These are phyloP conservation scores for Wickerhamomyces sp. DNA, from an alignment of 1,139 yeast genomes.

Conservation along the genomic window DNA sequence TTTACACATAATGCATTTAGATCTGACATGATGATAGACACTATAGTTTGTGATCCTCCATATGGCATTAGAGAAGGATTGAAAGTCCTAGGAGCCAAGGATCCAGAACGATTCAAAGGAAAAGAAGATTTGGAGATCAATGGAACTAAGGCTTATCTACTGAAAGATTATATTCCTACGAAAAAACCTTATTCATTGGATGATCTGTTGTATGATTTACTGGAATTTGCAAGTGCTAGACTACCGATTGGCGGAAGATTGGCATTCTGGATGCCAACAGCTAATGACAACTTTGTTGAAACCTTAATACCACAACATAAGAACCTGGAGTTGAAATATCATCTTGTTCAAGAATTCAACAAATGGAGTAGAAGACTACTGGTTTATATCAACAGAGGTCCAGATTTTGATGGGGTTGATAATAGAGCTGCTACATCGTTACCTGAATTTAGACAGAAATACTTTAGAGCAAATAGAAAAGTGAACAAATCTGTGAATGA, in stretches of 20 bases:
- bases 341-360: slow-evolving; percentile 82
- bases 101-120: slow-evolving; percentile 56
- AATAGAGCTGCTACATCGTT: slow-evolving; percentile 27
- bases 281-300: slow-evolving; percentile 74
- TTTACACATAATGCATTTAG: slow-evolving; percentile 88
- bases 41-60: slow-evolving; percentile 95
- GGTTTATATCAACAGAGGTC: slow-evolving; percentile 70
- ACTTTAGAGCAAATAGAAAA: slow-evolving; percentile 48
- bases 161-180: slow-evolving; percentile 86
- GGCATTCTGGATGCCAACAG: slow-evolving; percentile 98
- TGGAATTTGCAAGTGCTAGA: slow-evolving; percentile 66
- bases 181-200: slow-evolving; percentile 86
- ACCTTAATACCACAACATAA: slow-evolving; percentile 77
- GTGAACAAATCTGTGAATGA: not conserved
- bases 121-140: slow-evolving; percentile 60
- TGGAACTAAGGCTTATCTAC: slow-evolving; percentile 72
- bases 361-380: slow-evolving; percentile 88
- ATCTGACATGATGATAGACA: slow-evolving; percentile 55
- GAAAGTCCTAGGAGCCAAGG: slow-evolving; percentile 83
- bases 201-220: slow-evolving; percentile 67
- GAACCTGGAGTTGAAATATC: slow-evolving; percentile 62
- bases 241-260: slow-evolving; percentile 73
- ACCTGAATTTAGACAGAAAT: slow-evolving; percentile 71
- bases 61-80: slow-evolving; percentile 96
- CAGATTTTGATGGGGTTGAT: slow-evolving; percentile 46